Evolutionary conservation across 108 stramenopile species (phyloP).

Genomic region (Ochromonas danica): DNA sequence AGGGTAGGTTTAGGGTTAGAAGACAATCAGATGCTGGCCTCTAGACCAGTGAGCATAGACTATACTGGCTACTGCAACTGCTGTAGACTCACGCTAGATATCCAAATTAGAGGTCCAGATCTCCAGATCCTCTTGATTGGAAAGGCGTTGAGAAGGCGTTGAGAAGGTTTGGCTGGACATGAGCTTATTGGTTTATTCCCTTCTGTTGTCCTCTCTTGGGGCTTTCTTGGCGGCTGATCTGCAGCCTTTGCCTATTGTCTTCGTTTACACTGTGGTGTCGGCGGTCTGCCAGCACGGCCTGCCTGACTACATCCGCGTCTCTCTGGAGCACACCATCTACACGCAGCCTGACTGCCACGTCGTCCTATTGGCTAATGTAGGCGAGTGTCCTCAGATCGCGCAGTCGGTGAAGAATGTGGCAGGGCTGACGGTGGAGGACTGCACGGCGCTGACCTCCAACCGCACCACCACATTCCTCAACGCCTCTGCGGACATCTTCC

Average conservation of each 20-base stretch:
- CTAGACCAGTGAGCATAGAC: too few relatives aligned
- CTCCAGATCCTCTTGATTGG: too few relatives aligned
- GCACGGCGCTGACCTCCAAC: background rate
- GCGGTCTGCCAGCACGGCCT: constrained; percentile 4
- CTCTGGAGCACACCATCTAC: background rate
- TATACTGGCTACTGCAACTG: too few relatives aligned
- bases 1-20: too few relatives aligned
- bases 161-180: too few relatives aligned
- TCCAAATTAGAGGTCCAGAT: too few relatives aligned
- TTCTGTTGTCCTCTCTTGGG: too few relatives aligned
- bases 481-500: background rate
- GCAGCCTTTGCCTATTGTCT: constrained; percentile 10
- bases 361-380: background rate
- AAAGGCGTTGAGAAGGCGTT: too few relatives aligned
- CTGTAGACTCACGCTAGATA: too few relatives aligned
- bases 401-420: background rate
- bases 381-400: constrained; percentile 1
- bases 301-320: background rate
- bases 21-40: too few relatives aligned
- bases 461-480: constrained; percentile 6
- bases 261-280: constrained; percentile 19
- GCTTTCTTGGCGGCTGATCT: too few relatives aligned
- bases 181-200: too few relatives aligned
- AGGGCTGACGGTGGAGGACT: background rate
- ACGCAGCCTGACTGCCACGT: constrained; percentile 31